These are phyloP conservation scores for Herpetomonas tarakana DNA, from an alignment of 208 protist genomes.

Conservation along the genomic window DNA sequence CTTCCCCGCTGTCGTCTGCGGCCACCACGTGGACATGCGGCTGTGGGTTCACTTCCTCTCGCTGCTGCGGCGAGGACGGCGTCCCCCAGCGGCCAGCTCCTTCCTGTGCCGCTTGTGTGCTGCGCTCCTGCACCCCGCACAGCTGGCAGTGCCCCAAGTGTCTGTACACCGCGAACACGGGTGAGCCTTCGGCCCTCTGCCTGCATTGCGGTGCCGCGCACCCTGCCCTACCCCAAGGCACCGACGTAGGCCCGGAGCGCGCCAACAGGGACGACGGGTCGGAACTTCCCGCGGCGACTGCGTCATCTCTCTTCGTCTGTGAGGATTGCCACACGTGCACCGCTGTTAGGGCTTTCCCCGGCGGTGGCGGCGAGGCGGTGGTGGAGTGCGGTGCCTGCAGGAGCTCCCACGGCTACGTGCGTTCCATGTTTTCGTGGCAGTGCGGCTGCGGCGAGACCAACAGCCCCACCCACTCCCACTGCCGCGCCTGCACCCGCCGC, in stretches of 20 bases:
- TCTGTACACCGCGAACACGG: slow-evolving; percentile 24
- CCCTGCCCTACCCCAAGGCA: slow-evolving; percentile 14
- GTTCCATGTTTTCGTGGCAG: slow-evolving; percentile 43
- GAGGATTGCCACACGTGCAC: slow-evolving; percentile 3
- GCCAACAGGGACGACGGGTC: background rate
- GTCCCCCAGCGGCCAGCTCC: background rate
- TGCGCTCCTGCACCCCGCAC: slow-evolving; percentile 25
- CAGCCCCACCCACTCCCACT: slow-evolving; percentile 36
- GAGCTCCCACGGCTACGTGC: slow-evolving; percentile 14
- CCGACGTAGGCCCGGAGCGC: background rate
- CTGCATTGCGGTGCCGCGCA: slow-evolving; percentile 52
- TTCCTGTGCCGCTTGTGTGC: slow-evolving; percentile 44
- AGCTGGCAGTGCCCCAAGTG: slow-evolving; percentile 57
- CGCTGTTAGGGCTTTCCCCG: background rate
- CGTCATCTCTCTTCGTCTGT: slow-evolving; percentile 1
- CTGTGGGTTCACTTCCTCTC: slow-evolving; percentile 31
- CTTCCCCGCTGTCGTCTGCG: too few species aligned
- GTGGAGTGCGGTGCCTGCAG: background rate
- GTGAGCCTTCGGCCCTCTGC: slow-evolving; percentile 35
- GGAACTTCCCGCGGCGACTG: background rate
- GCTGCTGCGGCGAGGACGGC: too few species aligned
- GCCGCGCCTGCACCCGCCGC: slow-evolving; percentile 39
- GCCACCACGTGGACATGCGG: slow-evolving; percentile 45
- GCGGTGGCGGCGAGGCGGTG: background rate
- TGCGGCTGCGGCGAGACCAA: slow-evolving; percentile 70